Base-by-base conservation (phyloP, 1,284 basidiomycete genomes). In the Trametes pubescens region DNA sequence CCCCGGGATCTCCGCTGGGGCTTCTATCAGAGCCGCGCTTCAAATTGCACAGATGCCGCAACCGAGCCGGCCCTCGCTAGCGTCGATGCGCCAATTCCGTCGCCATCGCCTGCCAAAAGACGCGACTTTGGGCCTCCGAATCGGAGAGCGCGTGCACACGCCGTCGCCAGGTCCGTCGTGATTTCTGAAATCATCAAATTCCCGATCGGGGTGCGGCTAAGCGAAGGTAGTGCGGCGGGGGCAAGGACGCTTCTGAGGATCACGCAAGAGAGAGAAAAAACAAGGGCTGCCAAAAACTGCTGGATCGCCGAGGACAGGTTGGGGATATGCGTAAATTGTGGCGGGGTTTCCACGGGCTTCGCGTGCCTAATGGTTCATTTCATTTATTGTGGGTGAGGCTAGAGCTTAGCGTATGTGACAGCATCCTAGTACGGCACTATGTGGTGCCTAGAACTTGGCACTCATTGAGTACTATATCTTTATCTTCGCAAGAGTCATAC, bases 1-100 rank as follows among this genome's bases (percentile, higher is more conserved):
- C 51, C 37, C 37, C 52, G 37, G 46, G 59, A 66, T 66, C 62
- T 64, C 62, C 59, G 65, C 65, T 34, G 8, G 43, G 44, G 44
- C 14, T 49, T 35, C 48, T 24, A 52, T 53, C 37, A 43, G 26
- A 21, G 59, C 55, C 58, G 59, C 62, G 65, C 65, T 52, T 49
- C 26, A 61, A 66, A 54, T 54, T 51, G 51, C 18, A 22, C 29
- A 13, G 40, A 34, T 34, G 53, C 53, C 46, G 53, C 47, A 48
- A 51, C 14, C 32, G 43, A 54, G 51, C 46, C 53, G 52, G 37
- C 37, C n/a, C 29, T 4, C 29, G n/a, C 43, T 46, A 26, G 13
- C 38, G 40, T 47, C 24, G 55, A 58, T 52, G 48, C 16, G 34
- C 56, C 34, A n/a, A 22, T 53, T 11, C 21, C 51, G 35, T 21